Evolutionary conservation across 2,329 filamentous ascomycete species (phyloP).

Genomic region (Sporothrix curviconia): DNA sequence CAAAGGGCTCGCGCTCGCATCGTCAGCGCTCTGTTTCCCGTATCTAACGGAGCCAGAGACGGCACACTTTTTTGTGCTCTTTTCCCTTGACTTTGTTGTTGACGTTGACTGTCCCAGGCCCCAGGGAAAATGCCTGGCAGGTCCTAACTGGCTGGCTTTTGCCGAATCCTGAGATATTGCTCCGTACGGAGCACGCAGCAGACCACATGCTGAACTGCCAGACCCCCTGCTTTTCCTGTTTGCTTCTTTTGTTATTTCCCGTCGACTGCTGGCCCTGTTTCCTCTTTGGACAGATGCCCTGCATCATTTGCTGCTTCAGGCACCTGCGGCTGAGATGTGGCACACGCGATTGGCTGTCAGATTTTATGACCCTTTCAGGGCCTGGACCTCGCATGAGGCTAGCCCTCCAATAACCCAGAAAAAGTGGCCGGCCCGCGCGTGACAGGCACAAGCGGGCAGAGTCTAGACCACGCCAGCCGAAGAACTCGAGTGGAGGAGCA

Average conservation of each 20-base stretch:
- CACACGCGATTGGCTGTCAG: constrained; percentile 4
- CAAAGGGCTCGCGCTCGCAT: too few species aligned
- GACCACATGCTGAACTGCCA: too few species aligned
- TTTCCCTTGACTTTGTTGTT: background rate
- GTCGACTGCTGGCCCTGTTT: background rate
- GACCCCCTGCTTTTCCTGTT: background rate
- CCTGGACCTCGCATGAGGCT: background rate
- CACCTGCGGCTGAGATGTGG: constrained; percentile 1
- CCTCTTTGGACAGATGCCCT: background rate
- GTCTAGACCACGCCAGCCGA: background rate
- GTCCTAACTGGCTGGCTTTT: too few species aligned
- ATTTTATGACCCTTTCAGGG: background rate
- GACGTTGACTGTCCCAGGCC: background rate
- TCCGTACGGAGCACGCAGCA: too few species aligned
- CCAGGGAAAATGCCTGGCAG: background rate
- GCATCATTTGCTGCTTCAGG: constrained; percentile 2
- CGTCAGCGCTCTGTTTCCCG: background rate
- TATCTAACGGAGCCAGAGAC: background rate
- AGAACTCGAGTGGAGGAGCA: too few species aligned
- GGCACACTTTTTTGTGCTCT: background rate
- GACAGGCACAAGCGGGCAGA: background rate
- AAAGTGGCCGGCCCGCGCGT: constrained; percentile 1
- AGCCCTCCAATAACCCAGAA: background rate
- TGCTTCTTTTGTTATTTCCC: too few species aligned
- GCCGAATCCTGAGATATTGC: too few species aligned